Evolutionary conservation across 257 asterid genomes (phyloP), one percentile per base, ranked within the genome.

Genomic region (Henckelia pumila): DNA sequence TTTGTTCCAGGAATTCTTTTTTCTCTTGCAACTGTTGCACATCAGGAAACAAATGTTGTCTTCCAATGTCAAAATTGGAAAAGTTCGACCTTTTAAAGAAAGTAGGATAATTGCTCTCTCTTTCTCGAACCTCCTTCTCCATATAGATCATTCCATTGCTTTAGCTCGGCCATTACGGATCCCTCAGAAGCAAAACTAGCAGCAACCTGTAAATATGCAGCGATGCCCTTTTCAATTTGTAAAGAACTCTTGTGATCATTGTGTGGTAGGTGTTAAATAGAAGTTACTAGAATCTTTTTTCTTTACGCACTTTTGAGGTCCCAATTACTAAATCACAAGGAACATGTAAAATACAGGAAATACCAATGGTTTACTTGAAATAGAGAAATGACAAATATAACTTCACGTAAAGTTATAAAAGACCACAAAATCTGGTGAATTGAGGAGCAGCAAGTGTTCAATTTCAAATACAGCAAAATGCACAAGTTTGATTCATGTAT

Each of bases 101-200:
- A 92, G 84, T 92, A 92, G 11, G 96, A 71, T n/a, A 92, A 70
- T 77, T 89, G 96, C 73, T 88, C 73, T 68, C 84, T 92, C 87
- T 89, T 89, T 75, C 98, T 84, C 20, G 97, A 87, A 63, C 98
- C 98, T 23, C 98, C 97, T 83, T 88, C 98, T 44, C 98, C 98
- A 49, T 89, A 92, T 3, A 86, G 86, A 16, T 89, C 96, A 63
- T 92, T 92, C 98, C 98, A 92, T 75, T 88, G 98, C 84, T 86
- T 88, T 57, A 92, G 88, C 85, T 89, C 98, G 5, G 72, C 75
- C 98, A 92, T 92, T 68, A 89, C 59, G 10, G 95, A 84, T 77
- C 98, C 98, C 83, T 88, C 98, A 0, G 92, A 74, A 68, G 98
- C 91, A 76, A 89, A 92, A 82, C 98, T 92, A 3, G 98, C 93